Percentiles rank a stretch among this genome's conserved stretches.
Evolutionary conservation across 257 asterid species (phyloP).

Genomic region (Hygrophila difformis): DNA sequence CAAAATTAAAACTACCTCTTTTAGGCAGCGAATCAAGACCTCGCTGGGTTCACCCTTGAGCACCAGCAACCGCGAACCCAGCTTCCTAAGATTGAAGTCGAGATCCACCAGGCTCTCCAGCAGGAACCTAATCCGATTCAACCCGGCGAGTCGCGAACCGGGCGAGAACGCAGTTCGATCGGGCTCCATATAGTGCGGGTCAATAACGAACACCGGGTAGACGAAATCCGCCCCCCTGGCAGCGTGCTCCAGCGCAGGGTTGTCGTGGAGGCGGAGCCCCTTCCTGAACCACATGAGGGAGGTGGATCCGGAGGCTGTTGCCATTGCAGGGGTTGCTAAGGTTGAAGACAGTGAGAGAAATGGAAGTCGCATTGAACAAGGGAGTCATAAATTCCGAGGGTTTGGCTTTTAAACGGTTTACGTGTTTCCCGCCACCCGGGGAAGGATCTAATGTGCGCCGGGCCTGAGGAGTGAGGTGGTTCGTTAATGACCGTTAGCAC

Average conservation of each 20-base stretch:
- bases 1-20: constrained; percentile 39
- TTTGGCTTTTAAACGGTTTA: constrained; percentile 31
- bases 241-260: constrained; percentile 79
- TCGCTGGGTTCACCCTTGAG: constrained; percentile 79
- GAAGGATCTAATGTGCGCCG: constrained; percentile 31
- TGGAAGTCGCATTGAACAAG: constrained; percentile 18
- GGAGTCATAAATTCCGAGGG: constrained; percentile 4
- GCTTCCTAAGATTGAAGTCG: constrained; percentile 47
- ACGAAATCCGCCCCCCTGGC: constrained; percentile 40
- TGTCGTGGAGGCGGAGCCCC: constrained; percentile 86
- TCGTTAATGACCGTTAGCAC: constrained; percentile 8
- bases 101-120: constrained; percentile 78
- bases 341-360: constrained; percentile 13
- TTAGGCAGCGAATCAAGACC: constrained; percentile 56
- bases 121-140: constrained; percentile 76
- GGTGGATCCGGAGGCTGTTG: constrained; percentile 50
- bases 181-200: constrained; percentile 92
- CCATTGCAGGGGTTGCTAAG: constrained; percentile 29
- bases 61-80: constrained; percentile 82
- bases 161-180: constrained; percentile 54
- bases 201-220: constrained; percentile 87
- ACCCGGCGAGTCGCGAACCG: constrained; percentile 69
- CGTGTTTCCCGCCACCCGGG: constrained; percentile 54
- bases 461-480: constrained; percentile 26
- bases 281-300: constrained; percentile 85